Base-by-base conservation (phyloP, 352 stramenopile species). In the Globisporangium ultimum region DNA sequence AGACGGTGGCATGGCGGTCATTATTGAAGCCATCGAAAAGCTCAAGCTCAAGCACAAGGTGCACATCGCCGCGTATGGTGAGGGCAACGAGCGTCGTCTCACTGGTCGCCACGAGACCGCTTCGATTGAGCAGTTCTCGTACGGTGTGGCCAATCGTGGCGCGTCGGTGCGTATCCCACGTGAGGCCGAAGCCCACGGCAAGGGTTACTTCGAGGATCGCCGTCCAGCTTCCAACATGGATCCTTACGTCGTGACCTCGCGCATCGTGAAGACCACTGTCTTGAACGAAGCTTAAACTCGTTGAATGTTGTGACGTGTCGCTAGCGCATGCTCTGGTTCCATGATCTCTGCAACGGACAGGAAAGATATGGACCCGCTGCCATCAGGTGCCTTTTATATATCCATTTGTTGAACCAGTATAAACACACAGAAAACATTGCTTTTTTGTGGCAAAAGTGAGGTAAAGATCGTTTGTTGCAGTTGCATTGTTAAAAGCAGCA, bases 11-110 rank as follows among this genome's bases (percentile, higher is more conserved):
- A 84, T 98, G 67, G 79, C 81, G 48, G 61, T 83, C 41, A 99
- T 99, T 77, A 98, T 98, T 60, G 89, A 97, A 66, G 96, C 96
- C 52, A 98, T 99, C 67, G 97, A 99, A 86, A 98, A 98, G 82
- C 84, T 99, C 60, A 97, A 89, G 67, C 79, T 95, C 54, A 98
- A 98, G 80, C 97, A 99, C 80, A 89, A 90, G 69, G 95, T 98
- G 70, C 96, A 99, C 80, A 98, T 99, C 72, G 89, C 87, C 15
- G 87, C 96, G 22, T 99, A 98, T 78, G 96, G 96, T 62, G 78
- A 95, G 76, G 96, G 95, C 63, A 99, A 99, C 78, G 96, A 99
- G 74, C 77, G 96, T 52, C 89, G 97, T 61, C 84, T 99, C 15
- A 99, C 97, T 24, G 97, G 97, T 66, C 88, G 88, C 58, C 89